Conservation (phyloP, 257 asterid genomes). For the Apocynum venetum region DNA sequence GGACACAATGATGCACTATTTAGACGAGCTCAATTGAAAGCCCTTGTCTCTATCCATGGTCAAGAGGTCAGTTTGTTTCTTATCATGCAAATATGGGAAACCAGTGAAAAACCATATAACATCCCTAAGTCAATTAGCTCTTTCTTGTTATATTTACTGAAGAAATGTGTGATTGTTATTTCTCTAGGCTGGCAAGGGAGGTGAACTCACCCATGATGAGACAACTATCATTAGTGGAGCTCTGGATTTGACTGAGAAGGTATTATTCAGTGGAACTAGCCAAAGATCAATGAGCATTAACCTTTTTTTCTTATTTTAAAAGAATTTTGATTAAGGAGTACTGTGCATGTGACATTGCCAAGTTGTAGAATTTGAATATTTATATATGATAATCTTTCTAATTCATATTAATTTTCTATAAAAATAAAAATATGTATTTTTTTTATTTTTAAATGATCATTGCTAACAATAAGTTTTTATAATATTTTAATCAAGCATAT, state of each 20-base stretch:
- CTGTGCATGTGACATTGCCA: too few relatives aligned
- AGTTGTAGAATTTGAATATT: too few relatives aligned
- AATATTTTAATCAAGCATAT: too few relatives aligned
- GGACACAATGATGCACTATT: conserved; percentile 95
- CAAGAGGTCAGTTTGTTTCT: conserved; percentile 55
- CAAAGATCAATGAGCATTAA: neutral
- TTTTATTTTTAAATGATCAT: too few relatives aligned
- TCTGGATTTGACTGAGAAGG: conserved; percentile 95
- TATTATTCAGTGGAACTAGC: conserved; percentile 20
- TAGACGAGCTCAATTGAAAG: conserved; percentile 97
- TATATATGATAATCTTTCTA: neutral
- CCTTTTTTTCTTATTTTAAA: neutral
- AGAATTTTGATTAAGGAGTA: neutral
- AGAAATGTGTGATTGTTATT: conserved; percentile 11
- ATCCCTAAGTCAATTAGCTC: conserved; percentile 7
- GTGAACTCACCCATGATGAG: conserved; percentile 97
- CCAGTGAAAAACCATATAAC: neutral
- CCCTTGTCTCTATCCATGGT: conserved; percentile 92
- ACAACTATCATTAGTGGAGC: conserved; percentile 98
- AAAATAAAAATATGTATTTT: too few relatives aligned
- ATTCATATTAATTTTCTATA: too few relatives aligned
- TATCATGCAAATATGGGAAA: neutral
- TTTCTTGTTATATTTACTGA: conserved; percentile 13
- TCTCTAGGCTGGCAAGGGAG: conserved; percentile 92
- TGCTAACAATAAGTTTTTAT: neutral